phyloP scores from a whole-genome alignment of 1,284 basidiomycete species.

The Vanrija pseudolonga region DNA sequence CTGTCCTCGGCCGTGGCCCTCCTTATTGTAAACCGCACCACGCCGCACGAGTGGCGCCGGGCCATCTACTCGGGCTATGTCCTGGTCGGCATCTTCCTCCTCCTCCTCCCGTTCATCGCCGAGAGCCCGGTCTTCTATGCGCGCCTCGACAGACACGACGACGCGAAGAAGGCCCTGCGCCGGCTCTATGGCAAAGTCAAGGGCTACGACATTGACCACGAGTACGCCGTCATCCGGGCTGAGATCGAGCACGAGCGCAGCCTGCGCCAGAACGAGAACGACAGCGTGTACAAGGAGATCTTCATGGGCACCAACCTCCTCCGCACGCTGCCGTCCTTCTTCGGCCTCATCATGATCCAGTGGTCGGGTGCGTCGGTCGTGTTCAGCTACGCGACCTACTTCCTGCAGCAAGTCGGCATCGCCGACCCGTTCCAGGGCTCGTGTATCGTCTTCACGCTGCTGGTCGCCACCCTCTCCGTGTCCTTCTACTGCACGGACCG shows the following conservation, averaged over 20 bases:
- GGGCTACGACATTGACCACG: constrained; percentile 18
- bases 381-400: constrained; percentile 22
- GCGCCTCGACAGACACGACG: constrained; percentile 3
- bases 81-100: constrained; percentile 9
- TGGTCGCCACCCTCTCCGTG: constrained; percentile 38
- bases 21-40: constrained; percentile 1
- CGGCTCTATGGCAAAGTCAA: constrained; percentile 12
- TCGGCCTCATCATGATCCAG: constrained; percentile 9
- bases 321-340: constrained; percentile 15
- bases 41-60: constrained; percentile 3
- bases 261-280: too few relatives aligned
- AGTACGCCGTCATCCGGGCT: constrained; percentile 10
- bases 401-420: constrained; percentile 11
- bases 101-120: constrained; percentile 1
- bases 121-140: not conserved
- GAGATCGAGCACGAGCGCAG: constrained; percentile 5
- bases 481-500: constrained; percentile 40
- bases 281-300: not conserved
- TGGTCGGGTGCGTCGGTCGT: not conserved
- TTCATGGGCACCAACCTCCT: constrained; percentile 16
- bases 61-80: constrained; percentile 12
- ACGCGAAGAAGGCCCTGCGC: constrained; percentile 12
- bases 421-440: constrained; percentile 3
- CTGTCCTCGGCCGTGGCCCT: constrained; percentile 3
- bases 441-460: constrained; percentile 22